These are phyloP conservation scores for Chamaenerion angustifolium DNA, from an alignment of 345 rosid genomes.

Conservation along the genomic window DNA sequence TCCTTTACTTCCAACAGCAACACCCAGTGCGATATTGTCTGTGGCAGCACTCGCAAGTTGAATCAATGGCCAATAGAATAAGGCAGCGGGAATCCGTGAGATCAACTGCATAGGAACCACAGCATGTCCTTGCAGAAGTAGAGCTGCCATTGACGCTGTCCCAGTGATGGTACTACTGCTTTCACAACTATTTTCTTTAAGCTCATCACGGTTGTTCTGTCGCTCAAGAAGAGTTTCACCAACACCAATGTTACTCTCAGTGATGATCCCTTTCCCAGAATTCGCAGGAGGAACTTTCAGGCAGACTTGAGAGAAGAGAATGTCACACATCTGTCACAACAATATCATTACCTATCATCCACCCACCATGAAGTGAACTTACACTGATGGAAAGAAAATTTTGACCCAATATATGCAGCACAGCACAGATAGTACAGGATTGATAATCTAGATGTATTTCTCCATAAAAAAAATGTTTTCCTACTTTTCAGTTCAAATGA, in stretches of 20 bases:
- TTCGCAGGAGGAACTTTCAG: conserved; percentile 61
- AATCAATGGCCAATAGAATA: conserved; percentile 95
- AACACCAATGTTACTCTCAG: conserved; percentile 16
- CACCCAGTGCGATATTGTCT: conserved; percentile 82
- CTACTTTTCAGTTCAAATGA: no score
- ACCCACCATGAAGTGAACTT: no score
- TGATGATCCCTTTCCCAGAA: conserved; percentile 23
- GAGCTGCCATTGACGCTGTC: conserved; percentile 89
- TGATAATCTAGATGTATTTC: no score
- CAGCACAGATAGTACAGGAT: no score
- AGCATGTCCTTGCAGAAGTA: conserved; percentile 82
- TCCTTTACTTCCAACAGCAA: conserved; percentile 99
- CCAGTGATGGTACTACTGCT: conserved; percentile 30
- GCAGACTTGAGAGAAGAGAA: conserved; percentile 90
- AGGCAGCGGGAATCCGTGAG: conserved; percentile 81
- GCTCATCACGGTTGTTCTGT: conserved; percentile 22
- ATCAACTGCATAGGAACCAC: conserved; percentile 88
- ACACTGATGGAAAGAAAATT: no score
- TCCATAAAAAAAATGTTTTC: no score
- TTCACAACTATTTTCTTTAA: conserved; percentile 34
- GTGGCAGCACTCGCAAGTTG: conserved; percentile 96
- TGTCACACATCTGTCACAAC: conserved; percentile 79
- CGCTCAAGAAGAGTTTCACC: conserved; percentile 25
- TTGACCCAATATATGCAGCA: no score
- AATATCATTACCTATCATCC: no score